A percentile compares a stretch with the other conserved stretches of the same genome.
Evolutionary conservation across 2,329 filamentous ascomycete genomes (phyloP).

Genomic region (Lasiodiplodia citricola): DNA sequence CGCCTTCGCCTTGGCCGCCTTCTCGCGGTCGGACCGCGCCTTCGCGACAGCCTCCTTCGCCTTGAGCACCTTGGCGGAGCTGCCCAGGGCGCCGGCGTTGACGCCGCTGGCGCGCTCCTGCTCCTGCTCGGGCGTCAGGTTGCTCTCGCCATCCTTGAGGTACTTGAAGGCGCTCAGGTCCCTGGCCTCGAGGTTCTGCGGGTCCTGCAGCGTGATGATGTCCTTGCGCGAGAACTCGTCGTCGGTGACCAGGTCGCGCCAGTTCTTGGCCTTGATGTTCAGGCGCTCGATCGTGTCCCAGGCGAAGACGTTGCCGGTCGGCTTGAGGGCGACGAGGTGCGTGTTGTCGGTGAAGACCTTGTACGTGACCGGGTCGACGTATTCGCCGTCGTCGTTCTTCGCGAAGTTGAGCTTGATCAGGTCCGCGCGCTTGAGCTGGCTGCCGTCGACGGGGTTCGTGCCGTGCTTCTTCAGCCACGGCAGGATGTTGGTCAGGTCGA

Average conservation of each 20-base stretch:
- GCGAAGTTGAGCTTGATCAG: constrained; percentile 90
- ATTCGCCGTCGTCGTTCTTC: constrained; percentile 88
- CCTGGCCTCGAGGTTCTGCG: constrained; percentile 82
- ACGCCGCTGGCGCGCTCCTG: constrained; percentile 71
- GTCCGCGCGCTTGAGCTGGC: constrained; percentile 78
- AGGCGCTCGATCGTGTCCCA: constrained; percentile 94
- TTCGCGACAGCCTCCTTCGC: constrained; percentile 94
- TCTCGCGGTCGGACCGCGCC: constrained; percentile 73
- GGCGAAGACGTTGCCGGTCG: constrained; percentile 92
- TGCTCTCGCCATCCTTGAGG: constrained; percentile 76
- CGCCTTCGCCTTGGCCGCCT: constrained; percentile 36
- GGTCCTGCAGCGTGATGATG: constrained; percentile 95
- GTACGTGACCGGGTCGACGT: constrained; percentile 95
- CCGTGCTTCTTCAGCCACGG: constrained; percentile 93
- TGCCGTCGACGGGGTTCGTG: constrained; percentile 88
- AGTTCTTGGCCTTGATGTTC: constrained; percentile 97
- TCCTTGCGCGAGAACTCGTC: constrained; percentile 85
- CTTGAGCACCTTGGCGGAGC: constrained; percentile 80
- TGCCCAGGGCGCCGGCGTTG: constrained; percentile 80
- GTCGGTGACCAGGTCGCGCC: constrained; percentile 88
- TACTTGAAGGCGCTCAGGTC: constrained; percentile 90
- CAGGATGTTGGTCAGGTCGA: constrained; percentile 92
- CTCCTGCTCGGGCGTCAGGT: constrained; percentile 72
- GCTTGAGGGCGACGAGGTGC: constrained; percentile 86
- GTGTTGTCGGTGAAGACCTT: constrained; percentile 99